These are phyloP conservation scores for Microcos paniculata DNA, from an alignment of 345 rosid genomes.

Conservation along the genomic window DNA sequence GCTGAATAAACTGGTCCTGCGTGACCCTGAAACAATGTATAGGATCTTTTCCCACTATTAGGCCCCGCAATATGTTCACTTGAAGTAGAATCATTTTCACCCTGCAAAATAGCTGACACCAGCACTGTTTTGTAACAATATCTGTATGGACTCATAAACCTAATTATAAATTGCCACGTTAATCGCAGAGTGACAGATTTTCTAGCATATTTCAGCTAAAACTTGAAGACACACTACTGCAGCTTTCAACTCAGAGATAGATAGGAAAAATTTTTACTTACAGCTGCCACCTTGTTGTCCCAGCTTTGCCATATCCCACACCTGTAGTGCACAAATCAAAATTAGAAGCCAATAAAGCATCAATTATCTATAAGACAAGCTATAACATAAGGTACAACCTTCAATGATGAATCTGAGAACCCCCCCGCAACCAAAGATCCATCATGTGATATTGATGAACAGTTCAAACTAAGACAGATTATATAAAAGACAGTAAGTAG, in stretches of 20 bases:
- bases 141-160: background rate
- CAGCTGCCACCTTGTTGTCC: slow-evolving; percentile 67
- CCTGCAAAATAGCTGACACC: slow-evolving; percentile 69
- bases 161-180: background rate
- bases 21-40: slow-evolving; percentile 81
- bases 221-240: background rate
- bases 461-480: slow-evolving; percentile 57
- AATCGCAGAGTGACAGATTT: background rate
- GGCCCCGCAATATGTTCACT: slow-evolving; percentile 46
- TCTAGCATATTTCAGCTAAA: background rate
- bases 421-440: slow-evolving; percentile 98
- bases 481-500: slow-evolving; percentile 13
- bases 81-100: slow-evolving; percentile 56
- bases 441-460: slow-evolving; percentile 93
- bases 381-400: slow-evolving; percentile 42
- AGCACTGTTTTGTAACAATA: slow-evolving; percentile 18
- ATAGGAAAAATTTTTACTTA: slow-evolving; percentile 32
- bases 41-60: slow-evolving; percentile 58
- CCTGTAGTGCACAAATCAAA: slow-evolving; percentile 45
- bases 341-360: slow-evolving; percentile 22
- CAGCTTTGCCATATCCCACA: slow-evolving; percentile 97
- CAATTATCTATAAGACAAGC: background rate
- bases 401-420: slow-evolving; percentile 92
- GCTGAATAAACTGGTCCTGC: slow-evolving; percentile 95
- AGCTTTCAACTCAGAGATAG: background rate